Base-by-base conservation (phyloP, 371 early-diverging fungal species). In the Syncephalastrum sp. region DNA sequence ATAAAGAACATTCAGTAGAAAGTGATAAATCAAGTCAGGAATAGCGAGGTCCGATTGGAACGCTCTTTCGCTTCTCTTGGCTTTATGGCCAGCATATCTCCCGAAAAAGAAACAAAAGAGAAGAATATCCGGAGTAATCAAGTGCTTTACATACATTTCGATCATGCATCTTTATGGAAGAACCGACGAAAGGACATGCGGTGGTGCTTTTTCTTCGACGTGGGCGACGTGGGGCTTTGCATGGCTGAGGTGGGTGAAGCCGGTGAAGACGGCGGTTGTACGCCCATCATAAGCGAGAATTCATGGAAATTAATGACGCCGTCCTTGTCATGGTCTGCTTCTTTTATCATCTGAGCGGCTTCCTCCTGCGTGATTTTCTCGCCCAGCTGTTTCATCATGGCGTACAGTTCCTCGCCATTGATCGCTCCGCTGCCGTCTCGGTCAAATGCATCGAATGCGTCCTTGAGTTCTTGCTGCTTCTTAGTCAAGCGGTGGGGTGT, bases 351-450 rank as follows among this genome's bases (percentile, higher is more conserved):
- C n/a, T 61, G 58, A 19, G 64, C 43, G 4, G 73, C 69, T 47
- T 78, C 79, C 12, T 68, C 55, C 15, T 61, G 41, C 3, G 64
- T 64, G 3, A 78, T 50, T 17, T 60, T 62, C 47, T 78, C 79
- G 1, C 79, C 79, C n/a, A 78, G 27, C 42, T 69, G 61, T 5
- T 69, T 68, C 79, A 78, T 78, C 75, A 75, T 78, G n/a, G 64
- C 63, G 41, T 65, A 53, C 8, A 78, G 57, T 52, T 78, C 79
- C 4, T 23, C 19, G 4, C 64, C 66, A 45, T 72, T 67, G n/a
- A 78, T 78, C 2, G 59, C 48, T 0, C 75, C 79, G 57, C 75
- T 68, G 0, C 71, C 64, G 47, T 78, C 75, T 15, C 60, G 65
- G 53, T 78, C 79, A 53, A 78, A 78, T 10, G 73, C 75, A 50